Conservation (phyloP, 345 rosid species). For the Eucalyptus globulus region DNA sequence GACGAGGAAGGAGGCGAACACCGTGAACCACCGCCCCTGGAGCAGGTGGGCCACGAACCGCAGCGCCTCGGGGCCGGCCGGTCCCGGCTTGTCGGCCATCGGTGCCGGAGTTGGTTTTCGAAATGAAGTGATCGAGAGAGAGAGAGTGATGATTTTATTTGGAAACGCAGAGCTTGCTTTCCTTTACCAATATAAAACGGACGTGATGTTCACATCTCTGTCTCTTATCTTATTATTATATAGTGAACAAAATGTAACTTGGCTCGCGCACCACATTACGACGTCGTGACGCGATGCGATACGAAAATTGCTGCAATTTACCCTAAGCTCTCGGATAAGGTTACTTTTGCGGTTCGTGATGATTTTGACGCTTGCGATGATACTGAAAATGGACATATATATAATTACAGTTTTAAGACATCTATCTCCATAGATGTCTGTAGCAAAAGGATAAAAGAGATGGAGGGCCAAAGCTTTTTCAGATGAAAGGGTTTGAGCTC, state of each 20-base stretch:
- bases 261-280: neutral
- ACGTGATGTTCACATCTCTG: neutral
- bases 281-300: neutral
- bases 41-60: conserved; percentile 34
- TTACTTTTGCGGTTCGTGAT: neutral
- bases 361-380: neutral
- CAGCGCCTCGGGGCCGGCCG: neutral
- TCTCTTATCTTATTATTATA: neutral
- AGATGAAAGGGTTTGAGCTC: neutral
- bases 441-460: neutral
- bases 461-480: neutral
- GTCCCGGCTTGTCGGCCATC: neutral
- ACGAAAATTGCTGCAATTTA: neutral
- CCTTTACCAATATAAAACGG: neutral
- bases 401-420: neutral
- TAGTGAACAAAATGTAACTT: neutral
- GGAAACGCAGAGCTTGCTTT: neutral
- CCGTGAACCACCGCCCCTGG: conserved; percentile 79
- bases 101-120: neutral
- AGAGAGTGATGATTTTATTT: neutral
- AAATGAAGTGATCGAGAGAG: neutral
- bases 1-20: conserved; percentile 74
- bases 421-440: neutral
- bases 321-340: neutral
- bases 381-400: neutral